Evolutionary conservation across 2,329 filamentous ascomycete species (phyloP).

Genomic region (Fusarium heterosporum): DNA sequence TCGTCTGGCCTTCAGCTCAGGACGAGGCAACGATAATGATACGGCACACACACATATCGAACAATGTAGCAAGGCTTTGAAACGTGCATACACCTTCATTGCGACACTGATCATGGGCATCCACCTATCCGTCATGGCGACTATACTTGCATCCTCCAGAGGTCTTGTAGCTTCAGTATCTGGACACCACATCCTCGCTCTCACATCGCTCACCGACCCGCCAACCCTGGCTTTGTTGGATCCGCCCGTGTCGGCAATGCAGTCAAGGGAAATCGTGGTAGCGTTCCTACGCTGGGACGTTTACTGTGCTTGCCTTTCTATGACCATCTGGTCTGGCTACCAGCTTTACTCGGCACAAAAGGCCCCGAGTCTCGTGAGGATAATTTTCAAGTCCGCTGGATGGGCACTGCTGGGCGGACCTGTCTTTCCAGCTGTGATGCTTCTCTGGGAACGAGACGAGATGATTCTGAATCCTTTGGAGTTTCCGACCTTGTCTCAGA

Average conservation of each 20-base stretch:
- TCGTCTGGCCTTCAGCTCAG: background rate
- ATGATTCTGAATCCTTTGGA: constrained; percentile 8
- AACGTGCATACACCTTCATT: constrained; percentile 25
- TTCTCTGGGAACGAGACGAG: constrained; percentile 32
- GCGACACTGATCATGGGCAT: background rate
- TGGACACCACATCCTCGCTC: constrained; percentile 21
- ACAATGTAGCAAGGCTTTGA: constrained; percentile 5
- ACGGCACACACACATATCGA: background rate
- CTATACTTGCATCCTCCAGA: constrained; percentile 12
- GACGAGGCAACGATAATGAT: rapidly evolving
- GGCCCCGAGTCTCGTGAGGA: background rate
- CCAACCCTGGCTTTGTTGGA: constrained; percentile 30
- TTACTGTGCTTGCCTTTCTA: constrained; percentile 35
- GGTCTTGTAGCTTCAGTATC: constrained; percentile 11
- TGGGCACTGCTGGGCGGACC: constrained; percentile 32
- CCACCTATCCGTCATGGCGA: constrained; percentile 22
- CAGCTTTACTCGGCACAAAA: constrained; percentile 10
- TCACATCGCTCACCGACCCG: constrained; percentile 25
- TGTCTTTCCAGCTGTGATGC: constrained; percentile 33
- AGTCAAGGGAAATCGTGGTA: constrained; percentile 33
- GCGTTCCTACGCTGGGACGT: constrained; percentile 41
- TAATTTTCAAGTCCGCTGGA: background rate
- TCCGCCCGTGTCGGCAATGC: constrained; percentile 13
- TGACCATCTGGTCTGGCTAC: constrained; percentile 34
- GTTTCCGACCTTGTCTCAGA: background rate